These are phyloP conservation scores for Monosporozyma yasuniensis DNA, from an alignment of 805 yeast species.

Conservation along the genomic window DNA sequence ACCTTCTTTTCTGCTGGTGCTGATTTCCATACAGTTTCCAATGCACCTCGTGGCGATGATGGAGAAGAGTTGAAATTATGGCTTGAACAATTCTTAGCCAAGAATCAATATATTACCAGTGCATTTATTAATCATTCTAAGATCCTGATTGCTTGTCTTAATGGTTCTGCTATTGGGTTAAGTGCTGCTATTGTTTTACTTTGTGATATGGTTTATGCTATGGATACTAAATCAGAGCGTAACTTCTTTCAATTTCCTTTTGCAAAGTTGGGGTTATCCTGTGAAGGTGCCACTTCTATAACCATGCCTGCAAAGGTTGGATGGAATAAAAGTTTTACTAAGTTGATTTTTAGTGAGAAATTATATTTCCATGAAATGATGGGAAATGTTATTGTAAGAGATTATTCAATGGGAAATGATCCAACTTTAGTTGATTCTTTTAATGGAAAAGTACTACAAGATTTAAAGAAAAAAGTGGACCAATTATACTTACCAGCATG, in stretches of 20 bases:
- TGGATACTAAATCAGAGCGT: constrained; percentile 34
- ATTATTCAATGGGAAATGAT: constrained; percentile 32
- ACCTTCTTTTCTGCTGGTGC: constrained; percentile 82
- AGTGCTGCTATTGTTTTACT: constrained; percentile 64
- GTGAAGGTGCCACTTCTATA: constrained; percentile 70
- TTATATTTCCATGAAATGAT: constrained; percentile 50
- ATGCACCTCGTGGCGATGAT: constrained; percentile 4
- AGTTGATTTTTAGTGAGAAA: constrained; percentile 60
- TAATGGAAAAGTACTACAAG: constrained; percentile 36
- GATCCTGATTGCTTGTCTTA: constrained; percentile 60
- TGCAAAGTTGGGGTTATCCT: constrained; percentile 70
- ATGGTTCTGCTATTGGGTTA: constrained; percentile 84
- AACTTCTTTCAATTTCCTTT: constrained; percentile 65
- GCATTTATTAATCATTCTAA: constrained; percentile 63
- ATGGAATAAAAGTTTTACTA: constrained; percentile 61
- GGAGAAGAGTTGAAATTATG: constrained; percentile 33
- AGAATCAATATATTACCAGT: constrained; percentile 62
- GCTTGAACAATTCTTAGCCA: constrained; percentile 53
- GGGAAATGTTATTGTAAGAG: constrained; percentile 54
- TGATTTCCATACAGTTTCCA: constrained; percentile 38
- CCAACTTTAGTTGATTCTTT: constrained; percentile 36
- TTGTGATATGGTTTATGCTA: constrained; percentile 68
- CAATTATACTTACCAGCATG: constrained; percentile 36
- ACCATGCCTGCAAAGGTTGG: constrained; percentile 67
- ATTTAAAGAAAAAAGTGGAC: constrained; percentile 30